Conservation (phyloP, 108 stramenopile genomes). For the Cyclotella sp. region DNA sequence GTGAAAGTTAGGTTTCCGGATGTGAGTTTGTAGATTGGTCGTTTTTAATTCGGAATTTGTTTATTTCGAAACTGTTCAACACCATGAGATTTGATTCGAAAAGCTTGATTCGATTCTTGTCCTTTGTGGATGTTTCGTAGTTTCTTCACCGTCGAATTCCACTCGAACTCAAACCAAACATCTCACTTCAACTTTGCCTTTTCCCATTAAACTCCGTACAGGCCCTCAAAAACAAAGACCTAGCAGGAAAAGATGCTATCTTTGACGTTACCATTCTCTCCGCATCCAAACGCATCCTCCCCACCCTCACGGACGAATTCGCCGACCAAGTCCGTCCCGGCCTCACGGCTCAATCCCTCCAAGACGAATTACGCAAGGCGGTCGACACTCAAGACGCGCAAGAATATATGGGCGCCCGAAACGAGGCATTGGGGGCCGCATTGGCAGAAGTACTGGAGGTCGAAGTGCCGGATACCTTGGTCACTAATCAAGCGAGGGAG, state of each 20-base stretch:
- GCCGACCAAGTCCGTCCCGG: conserved; percentile 84
- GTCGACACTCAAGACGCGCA: conserved; percentile 89
- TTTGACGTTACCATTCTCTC: conserved; percentile 89
- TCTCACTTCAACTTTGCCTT: background rate
- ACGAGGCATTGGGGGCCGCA: conserved; percentile 80
- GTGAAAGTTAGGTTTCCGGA: conserved; percentile 82
- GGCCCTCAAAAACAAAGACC: conserved; percentile 82
- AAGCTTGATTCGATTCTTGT: background rate
- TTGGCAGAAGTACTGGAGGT: conserved; percentile 77
- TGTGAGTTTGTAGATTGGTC: conserved; percentile 65
- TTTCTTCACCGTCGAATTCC: background rate
- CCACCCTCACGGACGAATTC: conserved; percentile 92
- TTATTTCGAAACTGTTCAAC: background rate
- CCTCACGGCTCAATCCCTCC: conserved; percentile 77
- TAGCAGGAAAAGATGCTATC: conserved; percentile 90
- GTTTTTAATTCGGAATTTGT: too few relatives aligned
- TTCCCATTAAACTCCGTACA: conserved; percentile 11
- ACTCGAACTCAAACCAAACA: background rate
- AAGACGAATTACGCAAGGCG: conserved; percentile 86
- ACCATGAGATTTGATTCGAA: background rate
- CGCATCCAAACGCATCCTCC: conserved; percentile 76
- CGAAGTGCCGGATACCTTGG: conserved; percentile 90
- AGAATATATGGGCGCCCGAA: conserved; percentile 80
- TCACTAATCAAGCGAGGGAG: conserved; percentile 91
- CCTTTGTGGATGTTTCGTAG: background rate